These are phyloP conservation scores for Hymenotorrendiella dingleyae DNA, from an alignment of 2,329 filamentous ascomycete genomes.

Conservation along the genomic window DNA sequence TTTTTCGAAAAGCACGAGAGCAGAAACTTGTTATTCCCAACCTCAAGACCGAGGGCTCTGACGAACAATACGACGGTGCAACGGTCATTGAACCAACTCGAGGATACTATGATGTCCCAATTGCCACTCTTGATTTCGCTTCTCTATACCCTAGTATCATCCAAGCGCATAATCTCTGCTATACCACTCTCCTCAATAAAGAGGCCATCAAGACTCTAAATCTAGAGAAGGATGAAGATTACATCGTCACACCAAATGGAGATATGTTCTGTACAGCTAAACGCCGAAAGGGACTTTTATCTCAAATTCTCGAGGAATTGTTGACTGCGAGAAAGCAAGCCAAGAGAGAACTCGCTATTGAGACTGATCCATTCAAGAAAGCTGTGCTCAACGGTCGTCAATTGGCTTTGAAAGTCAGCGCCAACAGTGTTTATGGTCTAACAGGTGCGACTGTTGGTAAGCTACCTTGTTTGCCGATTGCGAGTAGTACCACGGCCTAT, in stretches of 20 bases:
- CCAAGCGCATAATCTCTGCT: constrained; percentile 96
- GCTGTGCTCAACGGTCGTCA: constrained; percentile 97
- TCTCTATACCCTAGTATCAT: constrained; percentile 99
- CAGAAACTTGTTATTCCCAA: constrained; percentile 95
- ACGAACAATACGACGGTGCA: constrained; percentile 94
- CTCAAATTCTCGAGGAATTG: constrained; percentile 93
- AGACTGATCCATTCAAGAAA: constrained; percentile 96
- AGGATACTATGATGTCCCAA: constrained; percentile 90
- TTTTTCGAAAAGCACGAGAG: constrained; percentile 91
- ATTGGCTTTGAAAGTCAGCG: constrained; percentile 89
- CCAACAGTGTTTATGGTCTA: constrained; percentile 95
- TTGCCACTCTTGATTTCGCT: constrained; percentile 96
- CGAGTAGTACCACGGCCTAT: constrained; percentile 94
- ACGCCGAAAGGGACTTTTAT: constrained; percentile 82
- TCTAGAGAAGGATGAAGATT: constrained; percentile 84
- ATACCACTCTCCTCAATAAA: constrained; percentile 86
- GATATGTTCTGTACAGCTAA: constrained; percentile 88
- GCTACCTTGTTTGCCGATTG: constrained; percentile 88
- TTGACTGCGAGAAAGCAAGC: constrained; percentile 88
- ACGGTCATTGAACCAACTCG: constrained; percentile 94
- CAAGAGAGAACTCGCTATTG: constrained; percentile 79
- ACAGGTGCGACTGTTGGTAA: constrained; percentile 96
- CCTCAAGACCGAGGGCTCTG: constrained; percentile 57
- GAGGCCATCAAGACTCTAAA: constrained; percentile 67
- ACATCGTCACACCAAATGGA: constrained; percentile 91